Evolutionary conservation across 371 early-diverging fungal species (phyloP).

Genomic region (Actinomortierella ambigua): DNA sequence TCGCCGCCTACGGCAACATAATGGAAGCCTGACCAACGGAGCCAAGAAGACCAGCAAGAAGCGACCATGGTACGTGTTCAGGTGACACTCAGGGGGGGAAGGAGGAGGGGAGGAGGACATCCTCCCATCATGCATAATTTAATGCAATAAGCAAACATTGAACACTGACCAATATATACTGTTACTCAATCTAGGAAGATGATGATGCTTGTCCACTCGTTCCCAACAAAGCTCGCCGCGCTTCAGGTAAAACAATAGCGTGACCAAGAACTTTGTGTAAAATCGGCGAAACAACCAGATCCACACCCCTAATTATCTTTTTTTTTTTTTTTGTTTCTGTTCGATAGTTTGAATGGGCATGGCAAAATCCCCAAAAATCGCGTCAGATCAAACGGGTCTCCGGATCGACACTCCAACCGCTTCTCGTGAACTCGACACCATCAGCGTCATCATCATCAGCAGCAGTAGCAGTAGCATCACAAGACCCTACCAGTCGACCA

Average conservation of each 20-base stretch:
- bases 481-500: not conserved
- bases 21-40: constrained; percentile 64
- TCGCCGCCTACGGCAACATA: constrained; percentile 65
- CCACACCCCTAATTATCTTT: not conserved
- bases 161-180: not conserved
- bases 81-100: too few relatives aligned
- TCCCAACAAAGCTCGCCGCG: constrained; percentile 59
- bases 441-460: not conserved
- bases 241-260: constrained; percentile 48
- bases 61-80: constrained; percentile 57
- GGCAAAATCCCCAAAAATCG: constrained; percentile 64
- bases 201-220: constrained; percentile 61
- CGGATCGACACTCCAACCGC: not conserved
- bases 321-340: not conserved
- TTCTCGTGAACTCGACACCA: not conserved
- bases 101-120: not conserved
- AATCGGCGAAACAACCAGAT: not conserved
- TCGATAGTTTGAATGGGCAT: constrained; percentile 69
- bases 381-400: constrained; percentile 50
- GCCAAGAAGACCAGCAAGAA: constrained; percentile 61
- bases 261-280: not conserved
- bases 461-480: not conserved
- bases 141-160: too few relatives aligned
- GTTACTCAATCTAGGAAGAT: constrained; percentile 48
- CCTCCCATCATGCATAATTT: not conserved